phyloP scores from a whole-genome alignment of 768 basidiomycete species.

The Amyloporia xantha region DNA sequence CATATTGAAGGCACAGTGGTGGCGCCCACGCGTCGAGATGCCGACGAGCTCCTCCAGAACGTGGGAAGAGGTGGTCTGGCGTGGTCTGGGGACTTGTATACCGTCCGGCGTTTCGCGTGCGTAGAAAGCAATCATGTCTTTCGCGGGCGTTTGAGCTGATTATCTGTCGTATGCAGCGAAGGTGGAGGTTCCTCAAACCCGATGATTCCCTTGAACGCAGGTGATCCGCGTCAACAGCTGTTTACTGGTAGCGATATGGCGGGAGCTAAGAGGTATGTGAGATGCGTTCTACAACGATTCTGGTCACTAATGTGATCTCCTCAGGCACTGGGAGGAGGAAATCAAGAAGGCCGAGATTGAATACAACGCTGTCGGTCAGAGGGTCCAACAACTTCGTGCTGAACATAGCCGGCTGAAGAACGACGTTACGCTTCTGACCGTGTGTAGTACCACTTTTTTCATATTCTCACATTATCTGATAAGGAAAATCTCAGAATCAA shows the following conservation, averaged over 20 bases:
- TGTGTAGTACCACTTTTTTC: not conserved
- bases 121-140: conserved; percentile 23
- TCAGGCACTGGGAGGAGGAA: conserved; percentile 42
- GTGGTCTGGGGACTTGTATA: conserved; percentile 58
- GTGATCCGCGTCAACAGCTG: conserved; percentile 38
- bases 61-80: conserved; percentile 43
- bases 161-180: conserved; percentile 38
- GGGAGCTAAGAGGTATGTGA: conserved; percentile 39
- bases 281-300: not conserved
- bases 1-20: conserved; percentile 70
- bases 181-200: conserved; percentile 56
- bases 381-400: conserved; percentile 25
- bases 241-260: conserved; percentile 47
- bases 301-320: not conserved
- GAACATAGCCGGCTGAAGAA: conserved; percentile 22
- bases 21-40: conserved; percentile 55
- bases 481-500: conserved; percentile 7
- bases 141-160: not conserved
- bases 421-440: conserved; percentile 21
- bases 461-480: not conserved
- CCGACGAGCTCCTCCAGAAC: conserved; percentile 42
- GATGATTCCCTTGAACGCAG: conserved; percentile 22
- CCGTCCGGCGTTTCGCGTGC: conserved; percentile 59
- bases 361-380: conserved; percentile 23
- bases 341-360: conserved; percentile 34